Evolutionary conservation across 1,284 basidiomycete genomes (phyloP).

Genomic region (Boletellus deceptivus): DNA sequence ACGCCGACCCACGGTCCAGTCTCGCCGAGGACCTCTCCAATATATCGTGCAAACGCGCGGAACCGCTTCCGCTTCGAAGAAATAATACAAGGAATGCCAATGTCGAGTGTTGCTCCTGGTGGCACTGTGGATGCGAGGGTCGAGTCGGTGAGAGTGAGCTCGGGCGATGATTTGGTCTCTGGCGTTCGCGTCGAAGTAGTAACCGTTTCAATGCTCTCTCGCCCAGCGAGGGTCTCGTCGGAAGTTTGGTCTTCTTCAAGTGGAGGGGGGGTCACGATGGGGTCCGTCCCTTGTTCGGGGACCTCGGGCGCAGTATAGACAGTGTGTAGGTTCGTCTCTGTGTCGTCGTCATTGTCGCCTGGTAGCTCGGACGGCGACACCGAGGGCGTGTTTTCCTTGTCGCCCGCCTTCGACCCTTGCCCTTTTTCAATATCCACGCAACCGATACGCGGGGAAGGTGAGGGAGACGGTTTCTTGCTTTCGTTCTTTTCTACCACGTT

Average conservation of each 20-base stretch:
- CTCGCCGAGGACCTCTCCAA: slow-evolving; percentile 80
- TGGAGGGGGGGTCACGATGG: slow-evolving; percentile 8
- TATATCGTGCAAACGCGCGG: slow-evolving; percentile 84
- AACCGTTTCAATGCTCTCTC: slow-evolving; percentile 27
- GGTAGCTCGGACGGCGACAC: slow-evolving; percentile 3
- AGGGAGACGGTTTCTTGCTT: slow-evolving; percentile 16
- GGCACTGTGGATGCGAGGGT: slow-evolving; percentile 35
- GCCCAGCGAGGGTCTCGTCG: slow-evolving; percentile 16
- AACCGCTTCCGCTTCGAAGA: slow-evolving; percentile 79
- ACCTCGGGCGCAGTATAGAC: slow-evolving; percentile 20
- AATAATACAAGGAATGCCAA: slow-evolving; percentile 92
- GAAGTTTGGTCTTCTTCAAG: slow-evolving; percentile 17
- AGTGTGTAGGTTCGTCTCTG: slow-evolving; percentile 25
- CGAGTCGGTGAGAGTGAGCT: slow-evolving; percentile 26
- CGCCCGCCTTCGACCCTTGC: slow-evolving; percentile 7
- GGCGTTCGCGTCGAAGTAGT: slow-evolving; percentile 18
- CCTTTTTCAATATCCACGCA: slow-evolving; percentile 22
- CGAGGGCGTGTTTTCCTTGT: slow-evolving; percentile 22
- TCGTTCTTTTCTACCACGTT: slow-evolving; percentile 18
- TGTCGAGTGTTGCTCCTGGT: slow-evolving; percentile 72
- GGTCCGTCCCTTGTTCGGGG: slow-evolving; percentile 4
- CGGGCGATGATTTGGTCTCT: slow-evolving; percentile 20
- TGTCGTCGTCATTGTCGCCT: slow-evolving; percentile 17
- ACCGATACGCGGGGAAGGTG: slow-evolving; percentile 19
- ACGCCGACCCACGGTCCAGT: slow-evolving; percentile 88